These are phyloP conservation scores for Diphasiastrum complanatum DNA, from an alignment of 83 land plant species.

Conservation along the genomic window DNA sequence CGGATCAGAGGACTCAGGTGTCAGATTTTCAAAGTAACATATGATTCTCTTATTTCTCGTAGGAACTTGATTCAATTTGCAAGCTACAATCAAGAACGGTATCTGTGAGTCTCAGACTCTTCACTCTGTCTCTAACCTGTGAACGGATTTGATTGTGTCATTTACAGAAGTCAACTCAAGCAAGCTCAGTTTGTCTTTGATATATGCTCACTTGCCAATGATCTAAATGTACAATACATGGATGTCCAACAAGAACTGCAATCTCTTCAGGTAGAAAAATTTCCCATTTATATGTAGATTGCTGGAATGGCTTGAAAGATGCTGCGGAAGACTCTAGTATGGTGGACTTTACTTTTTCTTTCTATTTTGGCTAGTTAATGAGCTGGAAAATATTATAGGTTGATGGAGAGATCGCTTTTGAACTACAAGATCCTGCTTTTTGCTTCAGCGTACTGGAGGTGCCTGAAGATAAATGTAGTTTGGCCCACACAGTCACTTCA, in stretches of 20 bases:
- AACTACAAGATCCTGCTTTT: slow-evolving; percentile 67
- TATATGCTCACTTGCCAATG: slow-evolving; percentile 64
- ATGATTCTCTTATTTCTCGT: not conserved
- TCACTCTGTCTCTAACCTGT: not conserved
- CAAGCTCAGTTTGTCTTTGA: slow-evolving; percentile 71
- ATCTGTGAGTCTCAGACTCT: not conserved
- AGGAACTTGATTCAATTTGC: slow-evolving; percentile 2
- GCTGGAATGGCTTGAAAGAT: no score
- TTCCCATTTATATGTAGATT: not conserved
- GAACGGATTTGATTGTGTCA: not conserved
- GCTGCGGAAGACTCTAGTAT: no score
- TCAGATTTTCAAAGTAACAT: no score
- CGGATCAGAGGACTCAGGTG: no score
- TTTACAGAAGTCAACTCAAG: slow-evolving; percentile 54
- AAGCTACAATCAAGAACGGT: not conserved
- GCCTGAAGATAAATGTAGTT: slow-evolving; percentile 58
- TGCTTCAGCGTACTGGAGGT: slow-evolving; percentile 49
- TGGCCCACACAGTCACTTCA: slow-evolving; percentile 44
- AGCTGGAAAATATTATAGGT: slow-evolving; percentile 45
- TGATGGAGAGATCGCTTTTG: slow-evolving; percentile 80
- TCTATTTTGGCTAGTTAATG: no score
- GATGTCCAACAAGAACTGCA: slow-evolving; percentile 56
- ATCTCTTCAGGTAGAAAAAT: slow-evolving; percentile 57
- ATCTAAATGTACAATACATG: slow-evolving; percentile 31
- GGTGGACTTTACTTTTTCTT: no score